Evolutionary conservation across 768 basidiomycete genomes (phyloP).

Genomic region (Tricholoma saponaceum): DNA sequence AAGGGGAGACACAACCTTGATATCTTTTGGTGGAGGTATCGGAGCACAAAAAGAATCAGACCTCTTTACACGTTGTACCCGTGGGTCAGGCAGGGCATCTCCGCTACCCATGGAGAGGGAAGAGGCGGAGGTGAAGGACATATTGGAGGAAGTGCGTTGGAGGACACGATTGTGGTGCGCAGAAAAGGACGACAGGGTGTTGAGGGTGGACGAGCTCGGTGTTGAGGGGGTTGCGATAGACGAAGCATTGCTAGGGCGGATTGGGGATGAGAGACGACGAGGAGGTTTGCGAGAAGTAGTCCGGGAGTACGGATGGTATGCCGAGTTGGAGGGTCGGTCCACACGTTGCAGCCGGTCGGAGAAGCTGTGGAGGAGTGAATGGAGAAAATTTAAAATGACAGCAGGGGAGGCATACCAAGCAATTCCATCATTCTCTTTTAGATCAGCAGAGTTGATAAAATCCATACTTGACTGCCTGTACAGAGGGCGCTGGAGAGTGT

Average conservation of each 20-base stretch:
- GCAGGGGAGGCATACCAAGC: constrained; percentile 45
- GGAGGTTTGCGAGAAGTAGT: constrained; percentile 29
- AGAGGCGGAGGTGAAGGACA: constrained; percentile 40
- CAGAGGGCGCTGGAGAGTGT: constrained; percentile 45
- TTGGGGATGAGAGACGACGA: constrained; percentile 38
- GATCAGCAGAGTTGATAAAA: constrained; percentile 58
- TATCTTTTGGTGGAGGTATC: constrained; percentile 29
- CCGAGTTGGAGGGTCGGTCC: constrained; percentile 47
- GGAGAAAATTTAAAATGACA: background rate
- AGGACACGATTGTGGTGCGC: constrained; percentile 34
- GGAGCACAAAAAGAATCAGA: constrained; percentile 43
- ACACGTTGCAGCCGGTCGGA: constrained; percentile 64
- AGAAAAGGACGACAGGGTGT: constrained; percentile 37
- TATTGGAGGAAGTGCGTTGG: constrained; percentile 42
- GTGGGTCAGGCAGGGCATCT: constrained; percentile 38
- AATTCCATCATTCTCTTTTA: constrained; percentile 51
- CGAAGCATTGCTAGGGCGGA: constrained; percentile 32
- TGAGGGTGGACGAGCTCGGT: constrained; percentile 62
- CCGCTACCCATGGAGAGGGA: constrained; percentile 37
- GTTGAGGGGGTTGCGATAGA: constrained; percentile 52
- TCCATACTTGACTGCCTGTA: constrained; percentile 89
- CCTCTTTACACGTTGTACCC: constrained; percentile 48
- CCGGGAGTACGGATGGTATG: constrained; percentile 60
- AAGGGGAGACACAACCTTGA: constrained; percentile 9
- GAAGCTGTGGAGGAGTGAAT: constrained; percentile 37